Evolutionary conservation across 2,329 filamentous ascomycete species (phyloP).

Genomic region (Epichloe sylvatica): DNA sequence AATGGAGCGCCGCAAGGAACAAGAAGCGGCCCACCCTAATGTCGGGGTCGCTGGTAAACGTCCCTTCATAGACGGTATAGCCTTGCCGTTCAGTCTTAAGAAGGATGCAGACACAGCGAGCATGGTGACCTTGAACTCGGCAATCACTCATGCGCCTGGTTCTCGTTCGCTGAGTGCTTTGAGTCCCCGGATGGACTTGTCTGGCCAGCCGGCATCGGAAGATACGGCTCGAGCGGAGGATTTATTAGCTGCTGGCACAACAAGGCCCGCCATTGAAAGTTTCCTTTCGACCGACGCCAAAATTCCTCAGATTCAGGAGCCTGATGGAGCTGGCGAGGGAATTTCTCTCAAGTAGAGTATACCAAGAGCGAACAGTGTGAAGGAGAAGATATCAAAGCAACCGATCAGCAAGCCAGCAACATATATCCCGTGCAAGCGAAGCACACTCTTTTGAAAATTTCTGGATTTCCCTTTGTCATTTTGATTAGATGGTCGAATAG

Average conservation of each 20-base stretch:
- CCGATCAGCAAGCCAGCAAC: neutral
- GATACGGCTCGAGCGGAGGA: conserved; percentile 6
- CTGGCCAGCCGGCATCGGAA: neutral
- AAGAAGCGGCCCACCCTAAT: conserved; percentile 27
- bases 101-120: conserved; percentile 52
- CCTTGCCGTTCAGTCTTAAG: conserved; percentile 57
- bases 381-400: neutral
- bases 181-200: conserved; percentile 1
- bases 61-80: conserved; percentile 53
- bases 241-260: conserved; percentile 3
- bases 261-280: conserved; percentile 30
- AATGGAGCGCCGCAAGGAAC: conserved; percentile 26
- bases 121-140: conserved; percentile 50
- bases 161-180: conserved; percentile 21
- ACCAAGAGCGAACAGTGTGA: neutral
- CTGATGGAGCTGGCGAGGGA: neutral
- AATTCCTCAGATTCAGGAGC: conserved; percentile 18
- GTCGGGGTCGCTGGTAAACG: conserved; percentile 42
- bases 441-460: neutral
- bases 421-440: conserved; percentile 7
- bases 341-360: neutral
- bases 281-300: conserved; percentile 36
- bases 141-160: conserved; percentile 15
- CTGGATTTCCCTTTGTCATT: neutral
- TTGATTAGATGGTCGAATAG: neutral